These are phyloP conservation scores for Eucalyptus lansdowneana DNA, from an alignment of 345 rosid genomes.

Conservation along the genomic window DNA sequence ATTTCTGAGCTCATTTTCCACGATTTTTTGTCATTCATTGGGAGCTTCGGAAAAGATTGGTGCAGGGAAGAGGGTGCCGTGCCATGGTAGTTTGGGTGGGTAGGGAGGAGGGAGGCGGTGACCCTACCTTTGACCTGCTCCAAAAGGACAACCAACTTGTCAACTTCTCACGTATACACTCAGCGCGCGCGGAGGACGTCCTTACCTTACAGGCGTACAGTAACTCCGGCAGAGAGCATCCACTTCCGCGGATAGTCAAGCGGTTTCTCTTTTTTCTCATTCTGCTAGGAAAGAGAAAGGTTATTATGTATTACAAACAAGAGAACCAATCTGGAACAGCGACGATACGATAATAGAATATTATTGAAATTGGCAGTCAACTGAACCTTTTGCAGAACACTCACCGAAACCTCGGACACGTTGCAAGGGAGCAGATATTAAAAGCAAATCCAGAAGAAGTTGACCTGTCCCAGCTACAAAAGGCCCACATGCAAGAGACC, in stretches of 20 bases:
- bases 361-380: not conserved
- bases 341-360: not conserved
- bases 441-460: not conserved
- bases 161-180: not conserved
- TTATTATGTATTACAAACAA: not conserved
- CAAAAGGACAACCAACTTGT: not conserved
- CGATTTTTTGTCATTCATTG: not conserved
- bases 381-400: not conserved
- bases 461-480: not conserved
- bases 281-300: not conserved
- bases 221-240: not conserved
- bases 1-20: not conserved
- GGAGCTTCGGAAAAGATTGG: not conserved
- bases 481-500: not conserved
- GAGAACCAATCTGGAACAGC: not conserved
- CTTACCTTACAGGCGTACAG: not conserved
- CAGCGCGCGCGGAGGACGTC: not conserved
- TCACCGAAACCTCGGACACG: not conserved
- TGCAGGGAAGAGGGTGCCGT: not conserved
- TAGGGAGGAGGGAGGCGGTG: not conserved
- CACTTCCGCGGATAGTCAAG: not conserved
- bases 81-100: not conserved
- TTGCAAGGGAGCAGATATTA: not conserved
- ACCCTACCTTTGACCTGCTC: not conserved
- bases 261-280: not conserved